Evolutionary conservation across 1,139 yeast genomes (phyloP).

Genomic region (Sugiyamaella grinbergsii): DNA sequence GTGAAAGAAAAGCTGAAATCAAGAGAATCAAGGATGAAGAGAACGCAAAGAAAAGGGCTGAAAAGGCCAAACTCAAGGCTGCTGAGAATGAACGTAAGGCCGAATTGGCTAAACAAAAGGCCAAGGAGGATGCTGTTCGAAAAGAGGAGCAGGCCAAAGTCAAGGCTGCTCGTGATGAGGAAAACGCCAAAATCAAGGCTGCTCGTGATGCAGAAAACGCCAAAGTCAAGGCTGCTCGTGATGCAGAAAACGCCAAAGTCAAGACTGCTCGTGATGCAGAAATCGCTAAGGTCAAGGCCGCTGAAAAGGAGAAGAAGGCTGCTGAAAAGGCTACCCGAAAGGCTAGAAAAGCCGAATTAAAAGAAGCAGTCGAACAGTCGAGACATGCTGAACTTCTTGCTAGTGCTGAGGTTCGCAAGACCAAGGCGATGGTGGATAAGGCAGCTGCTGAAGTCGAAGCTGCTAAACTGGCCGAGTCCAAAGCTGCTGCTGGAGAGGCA

Average conservation of each 20-base stretch:
- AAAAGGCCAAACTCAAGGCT: slow-evolving; percentile 22
- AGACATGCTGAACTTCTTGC: slow-evolving; percentile 36
- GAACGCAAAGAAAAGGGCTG: slow-evolving; percentile 27
- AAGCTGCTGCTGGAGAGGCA: slow-evolving; percentile 19
- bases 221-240: slow-evolving; percentile 26
- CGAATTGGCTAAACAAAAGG: slow-evolving; percentile 33
- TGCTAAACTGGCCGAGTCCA: slow-evolving; percentile 34
- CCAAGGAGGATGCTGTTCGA: slow-evolving; percentile 34
- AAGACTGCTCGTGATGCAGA: slow-evolving; percentile 27
- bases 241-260: slow-evolving; percentile 23
- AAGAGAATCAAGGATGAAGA: slow-evolving; percentile 32
- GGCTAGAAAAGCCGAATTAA: slow-evolving; percentile 29
- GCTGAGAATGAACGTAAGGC: slow-evolving; percentile 27
- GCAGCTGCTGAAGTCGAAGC: slow-evolving; percentile 37
- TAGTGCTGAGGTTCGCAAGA: slow-evolving; percentile 34
- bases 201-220: slow-evolving; percentile 30
- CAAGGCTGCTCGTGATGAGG: slow-evolving; percentile 26
- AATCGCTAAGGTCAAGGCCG: slow-evolving; percentile 25
- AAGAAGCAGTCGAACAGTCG: slow-evolving; percentile 35
- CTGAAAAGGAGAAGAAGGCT: slow-evolving; percentile 25
- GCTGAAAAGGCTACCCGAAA: slow-evolving; percentile 29
- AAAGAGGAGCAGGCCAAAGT: slow-evolving; percentile 30
- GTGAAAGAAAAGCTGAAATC: slow-evolving; percentile 35
- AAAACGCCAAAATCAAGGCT: slow-evolving; percentile 24
- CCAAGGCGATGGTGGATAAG: slow-evolving; percentile 32